Conservation (phyloP, 2,329 filamentous ascomycete genomes). For the Paecilomyces sp. region DNA sequence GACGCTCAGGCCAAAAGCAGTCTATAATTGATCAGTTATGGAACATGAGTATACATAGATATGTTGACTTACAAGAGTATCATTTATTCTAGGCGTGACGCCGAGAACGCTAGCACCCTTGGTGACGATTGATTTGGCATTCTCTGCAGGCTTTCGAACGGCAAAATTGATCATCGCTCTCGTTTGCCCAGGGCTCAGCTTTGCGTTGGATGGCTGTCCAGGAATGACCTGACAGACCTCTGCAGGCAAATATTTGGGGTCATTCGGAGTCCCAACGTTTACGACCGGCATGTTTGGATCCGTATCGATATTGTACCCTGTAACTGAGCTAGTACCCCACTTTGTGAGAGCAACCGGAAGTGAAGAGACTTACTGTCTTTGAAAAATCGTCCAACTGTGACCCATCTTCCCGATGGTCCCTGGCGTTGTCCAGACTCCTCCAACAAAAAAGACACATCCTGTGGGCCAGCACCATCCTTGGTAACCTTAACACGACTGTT, state of each 20-base stretch:
- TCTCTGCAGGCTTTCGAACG: constrained; percentile 56
- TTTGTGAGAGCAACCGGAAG: background rate
- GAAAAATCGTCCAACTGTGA: constrained; percentile 16
- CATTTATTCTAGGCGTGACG: constrained; percentile 41
- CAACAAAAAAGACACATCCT: constrained; percentile 50
- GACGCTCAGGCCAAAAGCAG: constrained; percentile 53
- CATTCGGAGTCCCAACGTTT: constrained; percentile 52
- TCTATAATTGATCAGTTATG: constrained; percentile 18
- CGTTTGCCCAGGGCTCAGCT: constrained; percentile 52
- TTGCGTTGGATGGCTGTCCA: constrained; percentile 55
- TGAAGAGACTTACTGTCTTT: constrained; percentile 7
- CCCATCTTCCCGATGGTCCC: constrained; percentile 5
- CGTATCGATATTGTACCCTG: constrained; percentile 29
- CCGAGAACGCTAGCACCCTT: constrained; percentile 44
- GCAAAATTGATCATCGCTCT: constrained; percentile 63
- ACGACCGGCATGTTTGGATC: constrained; percentile 48
- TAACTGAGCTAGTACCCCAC: background rate
- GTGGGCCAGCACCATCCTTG: constrained; percentile 40
- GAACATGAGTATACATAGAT: background rate
- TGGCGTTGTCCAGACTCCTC: constrained; percentile 13
- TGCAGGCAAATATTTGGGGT: constrained; percentile 57
- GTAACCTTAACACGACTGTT: constrained; percentile 30
- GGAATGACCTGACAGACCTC: constrained; percentile 56
- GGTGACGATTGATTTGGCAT: constrained; percentile 53
- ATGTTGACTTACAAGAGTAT: constrained; percentile 35